These are phyloP conservation scores for Talaromyces sp. DNA, from an alignment of 2,329 filamentous ascomycete species.

Conservation along the genomic window DNA sequence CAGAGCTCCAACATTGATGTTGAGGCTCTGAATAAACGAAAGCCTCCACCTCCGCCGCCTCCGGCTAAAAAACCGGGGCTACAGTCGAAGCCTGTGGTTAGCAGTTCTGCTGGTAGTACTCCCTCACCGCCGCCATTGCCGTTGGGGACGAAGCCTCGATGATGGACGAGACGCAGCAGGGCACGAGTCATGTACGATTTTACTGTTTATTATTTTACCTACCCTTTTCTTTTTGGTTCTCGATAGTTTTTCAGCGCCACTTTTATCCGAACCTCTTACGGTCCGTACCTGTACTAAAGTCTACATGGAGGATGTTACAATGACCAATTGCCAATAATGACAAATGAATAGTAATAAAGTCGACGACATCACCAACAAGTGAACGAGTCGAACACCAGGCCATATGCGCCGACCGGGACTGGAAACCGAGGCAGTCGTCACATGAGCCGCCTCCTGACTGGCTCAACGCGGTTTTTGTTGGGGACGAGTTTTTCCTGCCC, in stretches of 20 bases:
- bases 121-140: slow-evolving; percentile 52
- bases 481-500: background rate
- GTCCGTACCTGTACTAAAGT: too few relatives aligned
- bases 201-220: background rate
- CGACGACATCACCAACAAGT: too few relatives aligned
- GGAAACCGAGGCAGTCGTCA: background rate
- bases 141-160: slow-evolving; percentile 51
- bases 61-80: slow-evolving; percentile 51
- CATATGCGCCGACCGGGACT: too few relatives aligned
- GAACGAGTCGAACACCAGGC: background rate
- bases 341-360: too few relatives aligned
- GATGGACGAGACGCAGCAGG: slow-evolving; percentile 10
- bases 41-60: slow-evolving; percentile 55
- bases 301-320: background rate
- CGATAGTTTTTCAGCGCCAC: background rate
- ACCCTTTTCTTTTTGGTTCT: background rate
- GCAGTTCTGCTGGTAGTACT: background rate
- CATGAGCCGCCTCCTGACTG: background rate
- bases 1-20: slow-evolving; percentile 23
- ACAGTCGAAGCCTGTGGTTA: slow-evolving; percentile 24
- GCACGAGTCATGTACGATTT: background rate
- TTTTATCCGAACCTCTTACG: too few relatives aligned
- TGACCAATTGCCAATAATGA: background rate
- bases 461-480: background rate
- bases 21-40: slow-evolving; percentile 32